Evolutionary conservation across 352 stramenopile species (phyloP).

Genomic region (Phytopythium helicoides): DNA sequence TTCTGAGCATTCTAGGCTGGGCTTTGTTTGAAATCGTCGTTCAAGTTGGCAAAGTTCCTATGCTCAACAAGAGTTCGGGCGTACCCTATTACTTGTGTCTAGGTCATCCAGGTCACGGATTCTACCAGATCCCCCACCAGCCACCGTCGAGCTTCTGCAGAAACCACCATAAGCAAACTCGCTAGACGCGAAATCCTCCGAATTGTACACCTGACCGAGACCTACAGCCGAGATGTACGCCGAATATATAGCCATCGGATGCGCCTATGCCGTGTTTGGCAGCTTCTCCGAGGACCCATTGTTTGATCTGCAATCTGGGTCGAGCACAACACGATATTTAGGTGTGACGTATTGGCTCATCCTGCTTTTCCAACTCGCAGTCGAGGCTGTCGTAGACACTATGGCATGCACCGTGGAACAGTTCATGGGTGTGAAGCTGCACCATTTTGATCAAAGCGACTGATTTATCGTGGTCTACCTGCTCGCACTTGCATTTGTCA

Average conservation of each 20-base stretch:
- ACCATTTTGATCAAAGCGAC: slow-evolving; percentile 12
- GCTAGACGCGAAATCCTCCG: slow-evolving; percentile 6
- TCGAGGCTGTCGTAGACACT: slow-evolving; percentile 17
- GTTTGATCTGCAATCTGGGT: slow-evolving; percentile 8
- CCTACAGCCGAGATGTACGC: slow-evolving; percentile 37
- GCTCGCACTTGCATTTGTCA: slow-evolving; percentile 9
- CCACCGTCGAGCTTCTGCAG: too few species aligned
- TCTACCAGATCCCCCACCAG: too few species aligned
- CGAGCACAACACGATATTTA: slow-evolving; percentile 2
- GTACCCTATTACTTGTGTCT: too few species aligned
- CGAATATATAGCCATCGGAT: slow-evolving; percentile 36
- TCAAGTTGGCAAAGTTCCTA: slow-evolving; percentile 15
- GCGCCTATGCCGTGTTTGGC: slow-evolving; percentile 24
- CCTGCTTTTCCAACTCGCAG: slow-evolving; percentile 8
- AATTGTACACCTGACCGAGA: slow-evolving; percentile 15
- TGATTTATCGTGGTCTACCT: slow-evolving; percentile 10
- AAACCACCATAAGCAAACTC: slow-evolving; percentile 7
- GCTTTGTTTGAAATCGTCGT: slow-evolving; percentile 17
- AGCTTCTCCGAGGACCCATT: slow-evolving; percentile 22
- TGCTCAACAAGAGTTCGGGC: too few species aligned
- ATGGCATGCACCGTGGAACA: slow-evolving; percentile 12
- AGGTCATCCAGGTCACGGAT: too few species aligned
- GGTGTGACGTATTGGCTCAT: slow-evolving; percentile 8
- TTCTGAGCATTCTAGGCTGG: slow-evolving; percentile 15
- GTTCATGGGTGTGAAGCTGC: slow-evolving; percentile 12